Evolutionary conservation across 148 eudicot species (phyloP).

Genomic region (Chenopodium formosanum): DNA sequence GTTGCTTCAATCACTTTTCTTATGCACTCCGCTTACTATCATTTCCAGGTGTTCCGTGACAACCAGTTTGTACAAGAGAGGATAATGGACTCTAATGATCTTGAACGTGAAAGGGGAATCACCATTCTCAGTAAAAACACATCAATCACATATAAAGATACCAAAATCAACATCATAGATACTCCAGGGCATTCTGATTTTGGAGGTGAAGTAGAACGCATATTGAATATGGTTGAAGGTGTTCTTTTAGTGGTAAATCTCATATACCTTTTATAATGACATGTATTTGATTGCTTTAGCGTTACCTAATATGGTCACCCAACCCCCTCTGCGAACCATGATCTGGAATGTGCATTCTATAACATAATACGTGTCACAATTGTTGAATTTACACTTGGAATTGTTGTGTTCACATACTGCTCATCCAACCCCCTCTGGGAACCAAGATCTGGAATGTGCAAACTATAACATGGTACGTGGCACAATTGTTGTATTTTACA

Average conservation of each 20-base stretch:
- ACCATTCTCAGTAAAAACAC: constrained; percentile 98
- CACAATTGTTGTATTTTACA: background rate
- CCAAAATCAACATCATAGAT: constrained; percentile 93
- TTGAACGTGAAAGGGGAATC: constrained; percentile 98
- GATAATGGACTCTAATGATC: constrained; percentile 99
- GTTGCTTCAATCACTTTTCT: background rate
- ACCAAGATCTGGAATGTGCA: background rate
- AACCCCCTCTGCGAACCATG: background rate
- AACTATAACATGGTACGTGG: background rate
- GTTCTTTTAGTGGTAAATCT: constrained; percentile 81
- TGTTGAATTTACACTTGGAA: too few species aligned
- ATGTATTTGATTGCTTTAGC: constrained; percentile 7
- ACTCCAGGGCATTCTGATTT: constrained; percentile 99
- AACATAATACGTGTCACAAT: background rate
- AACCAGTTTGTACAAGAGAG: constrained; percentile 90
- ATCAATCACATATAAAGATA: constrained; percentile 77
- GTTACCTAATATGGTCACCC: background rate
- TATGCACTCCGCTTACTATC: background rate
- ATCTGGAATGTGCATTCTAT: background rate
- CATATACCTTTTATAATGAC: background rate
- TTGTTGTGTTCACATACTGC: too few species aligned
- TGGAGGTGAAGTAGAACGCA: constrained; percentile 99
- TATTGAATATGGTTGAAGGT: constrained; percentile 98
- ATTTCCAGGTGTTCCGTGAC: constrained; percentile 93
- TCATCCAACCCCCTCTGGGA: background rate